Evolutionary conservation across 371 early-diverging fungal genomes (phyloP).

Genomic region (Chytridium lagenaria): DNA sequence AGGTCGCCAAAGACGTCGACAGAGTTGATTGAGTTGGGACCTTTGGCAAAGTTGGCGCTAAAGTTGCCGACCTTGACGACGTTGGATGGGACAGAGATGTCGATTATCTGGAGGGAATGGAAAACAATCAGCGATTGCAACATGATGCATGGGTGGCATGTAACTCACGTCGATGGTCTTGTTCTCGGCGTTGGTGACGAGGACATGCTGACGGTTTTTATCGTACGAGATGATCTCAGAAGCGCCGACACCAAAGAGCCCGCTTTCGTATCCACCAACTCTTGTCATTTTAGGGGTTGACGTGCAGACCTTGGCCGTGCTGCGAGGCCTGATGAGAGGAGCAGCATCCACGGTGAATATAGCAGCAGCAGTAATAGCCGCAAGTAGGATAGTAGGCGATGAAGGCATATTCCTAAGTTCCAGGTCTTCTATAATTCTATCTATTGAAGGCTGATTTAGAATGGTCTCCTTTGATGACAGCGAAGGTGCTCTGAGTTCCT

Average conservation of each 20-base stretch:
- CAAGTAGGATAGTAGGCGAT: too few relatives aligned
- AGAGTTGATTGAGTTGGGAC: slow-evolving; percentile 7
- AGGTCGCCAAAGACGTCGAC: slow-evolving; percentile 9
- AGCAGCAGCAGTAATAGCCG: not conserved
- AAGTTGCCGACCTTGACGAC: not conserved
- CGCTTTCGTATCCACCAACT: not conserved
- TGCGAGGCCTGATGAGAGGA: not conserved
- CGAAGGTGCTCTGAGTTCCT: too few relatives aligned
- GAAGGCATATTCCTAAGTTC: too few relatives aligned
- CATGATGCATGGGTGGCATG: not conserved
- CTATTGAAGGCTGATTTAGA: too few relatives aligned
- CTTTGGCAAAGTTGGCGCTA: not conserved
- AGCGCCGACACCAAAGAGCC: slow-evolving; percentile 4
- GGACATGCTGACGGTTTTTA: not conserved
- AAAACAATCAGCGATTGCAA: not conserved
- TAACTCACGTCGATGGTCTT: slow-evolving; percentile 13
- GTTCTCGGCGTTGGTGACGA: slow-evolving; percentile 16
- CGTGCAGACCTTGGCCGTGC: not conserved
- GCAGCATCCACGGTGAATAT: not conserved
- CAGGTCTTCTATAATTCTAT: too few relatives aligned
- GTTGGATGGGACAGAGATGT: slow-evolving; percentile 2
- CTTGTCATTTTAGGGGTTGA: not conserved
- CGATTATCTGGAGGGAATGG: slow-evolving; percentile 8
- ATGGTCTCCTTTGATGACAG: too few relatives aligned
- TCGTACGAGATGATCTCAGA: slow-evolving; percentile 16